A percentile compares a stretch with the other conserved stretches of the same genome.
phyloP scores from a whole-genome alignment of 495 filamentous ascomycete genomes.

The Niebla homalea region DNA sequence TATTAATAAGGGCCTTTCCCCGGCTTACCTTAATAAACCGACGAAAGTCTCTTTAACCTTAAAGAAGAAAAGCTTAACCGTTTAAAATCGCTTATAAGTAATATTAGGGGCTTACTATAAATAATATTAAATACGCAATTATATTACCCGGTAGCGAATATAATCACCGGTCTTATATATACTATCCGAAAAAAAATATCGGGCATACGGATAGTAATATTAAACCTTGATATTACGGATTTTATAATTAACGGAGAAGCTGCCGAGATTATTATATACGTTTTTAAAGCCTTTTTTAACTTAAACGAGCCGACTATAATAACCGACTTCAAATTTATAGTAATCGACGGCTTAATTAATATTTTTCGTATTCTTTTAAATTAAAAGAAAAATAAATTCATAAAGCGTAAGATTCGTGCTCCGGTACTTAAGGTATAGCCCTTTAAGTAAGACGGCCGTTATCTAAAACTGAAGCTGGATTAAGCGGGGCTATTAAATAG shows the following conservation, averaged over 20 bases:
- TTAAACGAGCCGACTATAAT: too few species aligned
- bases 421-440: slow-evolving; percentile 6
- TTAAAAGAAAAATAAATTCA: too few species aligned
- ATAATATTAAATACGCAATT: neutral
- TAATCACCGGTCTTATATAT: slow-evolving; percentile 5
- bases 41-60: neutral
- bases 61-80: neutral
- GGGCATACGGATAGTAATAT: slow-evolving; percentile 2
- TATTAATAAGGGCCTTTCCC: neutral
- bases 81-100: neutral
- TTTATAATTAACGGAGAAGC: too few species aligned
- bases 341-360: too few species aligned
- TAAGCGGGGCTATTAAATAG: slow-evolving; percentile 37
- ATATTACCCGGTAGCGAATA: neutral
- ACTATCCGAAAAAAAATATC: slow-evolving; percentile 6
- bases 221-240: slow-evolving; percentile 4
- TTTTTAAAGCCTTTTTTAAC: too few species aligned
- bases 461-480: slow-evolving; percentile 27
- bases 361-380: too few species aligned
- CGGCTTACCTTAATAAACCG: neutral
- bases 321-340: too few species aligned
- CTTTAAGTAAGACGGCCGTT: slow-evolving; percentile 19
- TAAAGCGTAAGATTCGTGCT: neutral
- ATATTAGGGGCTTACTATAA: slow-evolving; percentile 6
- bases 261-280: too few species aligned